Base-by-base conservation (phyloP, 352 stramenopile species). In the Sclerospora graminicola region DNA sequence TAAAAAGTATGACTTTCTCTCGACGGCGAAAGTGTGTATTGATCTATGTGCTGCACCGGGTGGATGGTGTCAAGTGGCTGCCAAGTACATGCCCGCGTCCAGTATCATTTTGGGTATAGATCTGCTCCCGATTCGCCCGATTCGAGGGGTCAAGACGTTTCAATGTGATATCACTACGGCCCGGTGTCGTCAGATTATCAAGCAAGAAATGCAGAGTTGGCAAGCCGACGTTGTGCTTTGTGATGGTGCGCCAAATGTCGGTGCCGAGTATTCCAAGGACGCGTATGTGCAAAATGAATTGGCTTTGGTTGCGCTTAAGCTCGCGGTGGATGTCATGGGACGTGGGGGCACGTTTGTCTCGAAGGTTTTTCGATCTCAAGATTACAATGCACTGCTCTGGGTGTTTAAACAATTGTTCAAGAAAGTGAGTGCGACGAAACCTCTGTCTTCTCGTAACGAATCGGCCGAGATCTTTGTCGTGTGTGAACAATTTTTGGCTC, bases 391-490 rank as follows among this genome's bases (percentile, higher is more conserved):
- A 4, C 83, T 98, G 46, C 63, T 99, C 6, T 99, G 96, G 95
- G 90, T 98, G 0, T 95, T 98, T 53, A 96, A 98, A 74, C 95
- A 99, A 65, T 82, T 99, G 5, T 99, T 99, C 65, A 87, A 96
- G 51, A 91, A 94, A 32, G 95, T 99, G 8, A 87, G 95, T 51
- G 95, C 94, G 0, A 97, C 97, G 37, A 99, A 99, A 71, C 97
- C 97, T n/a, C 75, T 95, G 24, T 97, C 94, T 8, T 98, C 86
- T 45, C 88, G 97, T 69, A 95, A 90, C 54, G 95, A 99, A 55
- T 98, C 93, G 8, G 96, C 97, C n/a, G 97, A 99, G 71, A 99
- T 99, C 60, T 99, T 99, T 66, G 92, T 99, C 13, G 89, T 99
- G 1, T 99, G 96, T 63, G 65, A 91, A 48, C 77, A 92, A 21